phyloP scores from a whole-genome alignment of 2,329 filamentous ascomycete species.

The Penicillium sp. region DNA sequence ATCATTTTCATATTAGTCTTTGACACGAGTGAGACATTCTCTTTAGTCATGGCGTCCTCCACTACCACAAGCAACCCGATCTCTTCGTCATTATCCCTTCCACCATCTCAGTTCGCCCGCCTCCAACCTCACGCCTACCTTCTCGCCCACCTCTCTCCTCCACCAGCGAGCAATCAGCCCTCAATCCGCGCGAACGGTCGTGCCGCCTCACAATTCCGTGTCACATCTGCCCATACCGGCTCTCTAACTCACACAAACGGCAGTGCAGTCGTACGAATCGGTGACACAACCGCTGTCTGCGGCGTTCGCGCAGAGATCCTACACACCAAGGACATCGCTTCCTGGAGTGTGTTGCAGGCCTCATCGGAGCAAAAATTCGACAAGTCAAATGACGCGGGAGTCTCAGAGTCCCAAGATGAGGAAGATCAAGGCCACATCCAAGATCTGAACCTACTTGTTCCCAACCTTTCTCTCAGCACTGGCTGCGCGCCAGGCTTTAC shows the following conservation, averaged over 20 bases:
- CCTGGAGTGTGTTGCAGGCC: slow-evolving; percentile 41
- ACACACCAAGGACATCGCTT: slow-evolving; percentile 69
- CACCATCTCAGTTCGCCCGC: slow-evolving; percentile 73
- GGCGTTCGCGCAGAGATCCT: slow-evolving; percentile 86
- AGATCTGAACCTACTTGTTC: slow-evolving; percentile 71
- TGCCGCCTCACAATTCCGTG: slow-evolving; percentile 65
- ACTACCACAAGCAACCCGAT: slow-evolving; percentile 25
- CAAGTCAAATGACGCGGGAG: slow-evolving; percentile 22
- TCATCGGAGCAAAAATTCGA: slow-evolving; percentile 39
- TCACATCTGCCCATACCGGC: slow-evolving; percentile 74
- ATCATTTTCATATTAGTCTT: slow-evolving; percentile 2
- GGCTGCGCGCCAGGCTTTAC: slow-evolving; percentile 84
- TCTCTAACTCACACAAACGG: slow-evolving; percentile 88
- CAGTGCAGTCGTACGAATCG: slow-evolving; percentile 81
- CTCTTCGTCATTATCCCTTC: slow-evolving; percentile 55
- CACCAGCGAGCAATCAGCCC: slow-evolving; percentile 49
- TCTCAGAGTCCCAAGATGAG: slow-evolving; percentile 48
- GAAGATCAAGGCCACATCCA: slow-evolving; percentile 49
- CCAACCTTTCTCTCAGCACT: slow-evolving; percentile 89
- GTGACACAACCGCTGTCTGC: slow-evolving; percentile 92
- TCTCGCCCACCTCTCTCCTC: slow-evolving; percentile 76
- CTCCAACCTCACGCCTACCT: slow-evolving; percentile 87
- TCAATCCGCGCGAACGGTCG: slow-evolving; percentile 81
- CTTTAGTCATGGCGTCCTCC: slow-evolving; percentile 24
- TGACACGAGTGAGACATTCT: not conserved